Conservation (phyloP, 163 green algal genomes). For the Coccomyxa subellipsoidea region DNA sequence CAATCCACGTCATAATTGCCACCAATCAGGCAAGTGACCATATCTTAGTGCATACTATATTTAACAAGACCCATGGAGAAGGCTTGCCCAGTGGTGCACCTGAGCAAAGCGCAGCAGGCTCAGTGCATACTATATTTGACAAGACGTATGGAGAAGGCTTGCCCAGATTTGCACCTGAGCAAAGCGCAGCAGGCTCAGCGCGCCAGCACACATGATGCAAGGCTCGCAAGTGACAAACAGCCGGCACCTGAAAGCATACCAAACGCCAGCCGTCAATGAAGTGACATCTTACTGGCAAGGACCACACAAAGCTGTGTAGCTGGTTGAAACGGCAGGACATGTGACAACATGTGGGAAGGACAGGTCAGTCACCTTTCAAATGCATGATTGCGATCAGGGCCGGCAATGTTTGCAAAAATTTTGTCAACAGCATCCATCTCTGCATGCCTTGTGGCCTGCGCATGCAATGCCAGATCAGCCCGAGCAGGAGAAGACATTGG, state of each 20-base stretch:
- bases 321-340: no score
- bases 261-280: neutral
- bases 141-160: neutral
- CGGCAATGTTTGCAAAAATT: constrained; percentile 18
- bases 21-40: no score
- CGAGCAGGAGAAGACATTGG: no score
- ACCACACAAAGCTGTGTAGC: no score
- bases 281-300: no score
- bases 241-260: constrained; percentile 43
- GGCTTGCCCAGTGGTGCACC: no score
- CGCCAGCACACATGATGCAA: constrained; percentile 97
- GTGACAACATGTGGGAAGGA: no score
- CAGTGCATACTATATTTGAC: neutral
- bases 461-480: neutral
- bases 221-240: constrained; percentile 94
- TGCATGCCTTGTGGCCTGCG: constrained; percentile 83
- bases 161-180: neutral
- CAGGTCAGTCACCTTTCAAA: constrained; percentile 6
- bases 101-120: neutral
- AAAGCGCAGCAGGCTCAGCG: constrained; percentile 72
- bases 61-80: neutral
- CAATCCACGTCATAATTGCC: no score
- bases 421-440: constrained; percentile 89
- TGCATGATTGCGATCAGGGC: neutral
- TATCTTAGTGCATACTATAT: neutral